phyloP scores from a whole-genome alignment of 2,329 filamentous ascomycete species.

The Verticillium klebahnii region DNA sequence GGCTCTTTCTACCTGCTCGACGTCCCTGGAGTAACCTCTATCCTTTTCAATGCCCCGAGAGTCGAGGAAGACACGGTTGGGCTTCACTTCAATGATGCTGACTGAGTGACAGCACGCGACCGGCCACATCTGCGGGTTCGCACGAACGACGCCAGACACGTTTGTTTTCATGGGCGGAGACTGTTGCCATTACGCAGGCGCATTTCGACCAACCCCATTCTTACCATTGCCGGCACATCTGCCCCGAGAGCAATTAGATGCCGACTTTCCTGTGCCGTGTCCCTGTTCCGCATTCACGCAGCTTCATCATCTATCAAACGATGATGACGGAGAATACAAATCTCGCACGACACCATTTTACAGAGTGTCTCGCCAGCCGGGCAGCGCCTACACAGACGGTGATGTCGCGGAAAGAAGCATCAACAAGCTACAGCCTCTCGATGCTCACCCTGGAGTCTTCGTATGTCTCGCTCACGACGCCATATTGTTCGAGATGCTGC shows the following conservation, averaged over 20 bases:
- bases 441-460: slow-evolving; percentile 6
- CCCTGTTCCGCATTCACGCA: slow-evolving; percentile 8
- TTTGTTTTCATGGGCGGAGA: slow-evolving; percentile 19
- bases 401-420: slow-evolving; percentile 3
- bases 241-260: neutral
- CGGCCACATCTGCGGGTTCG: slow-evolving; percentile 16
- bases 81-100: too few species aligned
- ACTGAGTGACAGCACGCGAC: slow-evolving; percentile 8
- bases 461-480: slow-evolving; percentile 10
- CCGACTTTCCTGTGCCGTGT: slow-evolving; percentile 3
- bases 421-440: slow-evolving; percentile 9
- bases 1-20: slow-evolving; percentile 36
- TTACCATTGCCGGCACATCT: neutral
- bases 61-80: too few species aligned
- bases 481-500: slow-evolving; percentile 3
- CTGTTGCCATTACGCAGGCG: slow-evolving; percentile 12
- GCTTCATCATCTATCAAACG: slow-evolving; percentile 2
- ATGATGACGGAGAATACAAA: neutral
- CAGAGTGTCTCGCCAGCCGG: neutral
- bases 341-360: too few species aligned
- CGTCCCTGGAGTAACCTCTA: slow-evolving; percentile 9
- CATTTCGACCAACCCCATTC: slow-evolving; percentile 4
- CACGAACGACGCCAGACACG: slow-evolving; percentile 11
- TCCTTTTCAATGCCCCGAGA: too few species aligned
- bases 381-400: slow-evolving; percentile 6